Percentiles rank a stretch among this genome's conserved stretches.
phyloP scores from a whole-genome alignment of 2,329 filamentous ascomycete species.

The Sporothrix euskadiensis region DNA sequence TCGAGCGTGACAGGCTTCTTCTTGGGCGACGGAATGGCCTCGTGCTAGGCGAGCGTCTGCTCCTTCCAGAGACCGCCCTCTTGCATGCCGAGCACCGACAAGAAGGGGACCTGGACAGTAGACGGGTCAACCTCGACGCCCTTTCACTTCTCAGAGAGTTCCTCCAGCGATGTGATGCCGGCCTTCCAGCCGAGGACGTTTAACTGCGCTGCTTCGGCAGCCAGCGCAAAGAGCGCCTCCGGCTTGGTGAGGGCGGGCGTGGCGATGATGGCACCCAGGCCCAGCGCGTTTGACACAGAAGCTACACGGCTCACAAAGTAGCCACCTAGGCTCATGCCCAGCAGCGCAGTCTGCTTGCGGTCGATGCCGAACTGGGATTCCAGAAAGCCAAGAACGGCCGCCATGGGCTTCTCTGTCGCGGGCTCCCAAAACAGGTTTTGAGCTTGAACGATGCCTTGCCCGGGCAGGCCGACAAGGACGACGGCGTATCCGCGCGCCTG shows the following conservation, averaged over 20 bases:
- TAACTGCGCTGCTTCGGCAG: background rate
- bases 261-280: conserved; percentile 1
- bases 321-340: background rate
- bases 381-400: background rate
- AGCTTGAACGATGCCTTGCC: background rate
- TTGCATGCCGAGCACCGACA: conserved; percentile 3
- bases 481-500: background rate
- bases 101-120: background rate
- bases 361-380: conserved; percentile 3
- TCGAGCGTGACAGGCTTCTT: background rate
- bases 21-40: conserved; percentile 1
- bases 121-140: background rate
- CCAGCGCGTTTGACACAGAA: background rate
- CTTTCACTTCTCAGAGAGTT: background rate
- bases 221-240: background rate
- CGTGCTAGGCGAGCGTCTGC: conserved; percentile 7
- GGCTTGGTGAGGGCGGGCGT: conserved; percentile 1
- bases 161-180: background rate
- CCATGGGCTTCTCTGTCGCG: background rate
- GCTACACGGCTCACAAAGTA: background rate
- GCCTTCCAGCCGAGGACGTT: background rate
- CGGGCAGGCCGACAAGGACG: background rate
- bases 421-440: background rate
- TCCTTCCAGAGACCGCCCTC: conserved; percentile 7
- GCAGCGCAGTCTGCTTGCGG: background rate